Evolutionary conservation across 148 eudicot genomes (phyloP), one percentile per base, ranked within the genome.

Genomic region (Heliosperma pusillum): DNA sequence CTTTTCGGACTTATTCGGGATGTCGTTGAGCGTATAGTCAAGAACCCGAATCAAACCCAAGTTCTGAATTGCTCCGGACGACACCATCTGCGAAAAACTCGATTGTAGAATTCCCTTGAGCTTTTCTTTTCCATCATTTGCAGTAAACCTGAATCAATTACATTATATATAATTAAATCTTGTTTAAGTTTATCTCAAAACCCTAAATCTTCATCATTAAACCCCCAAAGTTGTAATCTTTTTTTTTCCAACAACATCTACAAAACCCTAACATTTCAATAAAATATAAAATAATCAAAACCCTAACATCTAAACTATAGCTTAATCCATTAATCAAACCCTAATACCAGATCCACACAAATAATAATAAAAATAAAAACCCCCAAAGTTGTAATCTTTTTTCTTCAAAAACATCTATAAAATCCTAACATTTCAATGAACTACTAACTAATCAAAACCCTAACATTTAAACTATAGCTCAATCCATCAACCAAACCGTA

Each of bases 101-200:
- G 99, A 90, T 56, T 87, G 96, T 62, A 96, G 70, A 17, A 89
- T 81, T 58, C 90, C 90, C 73, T 83, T 90, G 5, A 95, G 80
- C 84, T 95, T 92, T 85, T 78, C 79, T 69, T 92, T 95, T 22
- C 99, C 99, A 87, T 95, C 99, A 83, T 74, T 88, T 8, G 88
- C 97, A 9, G 80, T 77, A 80, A 95, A 89, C 94, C 97, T 92
- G 83, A 30, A 16, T 0, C 9, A 44, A 26, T 40, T 78, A 29
- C 52, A 11, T 3, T 2, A 10, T 47, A 47, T 10, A 47, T 15
- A 29, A 29, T 29, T 29, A 29, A 29, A 29, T 29, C 30, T 1
- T 29, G 30, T 29, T 29, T 29, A 29, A 29, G 30, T 1, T 29
- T 29, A 29, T 29, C 30, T 29, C 30, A 29, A 29, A 42, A 30